These are phyloP conservation scores for Aspergillus vadensis DNA, from an alignment of 2,329 filamentous ascomycete species.

Conservation along the genomic window DNA sequence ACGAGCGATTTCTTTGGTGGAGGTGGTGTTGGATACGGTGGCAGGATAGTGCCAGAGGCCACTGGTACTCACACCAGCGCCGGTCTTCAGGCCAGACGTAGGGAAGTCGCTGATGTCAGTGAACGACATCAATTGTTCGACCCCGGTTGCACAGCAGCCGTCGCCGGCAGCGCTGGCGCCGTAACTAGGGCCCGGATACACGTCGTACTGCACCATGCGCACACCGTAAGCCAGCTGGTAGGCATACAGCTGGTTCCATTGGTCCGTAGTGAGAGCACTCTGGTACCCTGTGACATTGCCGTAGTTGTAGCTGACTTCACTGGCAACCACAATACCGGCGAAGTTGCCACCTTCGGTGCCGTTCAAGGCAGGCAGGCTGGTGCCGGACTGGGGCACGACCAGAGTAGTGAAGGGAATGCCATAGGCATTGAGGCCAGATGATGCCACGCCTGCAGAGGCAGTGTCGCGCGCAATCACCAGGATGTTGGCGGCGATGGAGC, in stretches of 20 bases:
- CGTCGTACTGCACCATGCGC: conserved; percentile 63
- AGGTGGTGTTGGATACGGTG: conserved; percentile 54
- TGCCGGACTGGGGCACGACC: conserved; percentile 56
- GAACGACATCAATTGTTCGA: conserved; percentile 57
- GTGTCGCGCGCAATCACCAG: conserved; percentile 59
- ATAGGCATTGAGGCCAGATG: conserved; percentile 60
- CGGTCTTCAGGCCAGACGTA: conserved; percentile 56
- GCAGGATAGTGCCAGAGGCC: conserved; percentile 64
- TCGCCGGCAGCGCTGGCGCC: conserved; percentile 44
- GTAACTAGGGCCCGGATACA: conserved; percentile 56
- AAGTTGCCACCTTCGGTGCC: conserved; percentile 56
- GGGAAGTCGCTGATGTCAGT: conserved; percentile 57
- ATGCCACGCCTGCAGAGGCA: conserved; percentile 51
- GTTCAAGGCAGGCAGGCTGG: conserved; percentile 56
- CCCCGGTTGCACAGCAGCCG: conserved; percentile 52
- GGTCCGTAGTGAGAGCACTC: conserved; percentile 57
- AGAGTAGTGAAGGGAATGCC: conserved; percentile 61
- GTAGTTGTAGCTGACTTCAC: conserved; percentile 59
- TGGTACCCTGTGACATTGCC: conserved; percentile 44
- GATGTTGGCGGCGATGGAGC: conserved; percentile 47
- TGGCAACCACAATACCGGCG: conserved; percentile 59
- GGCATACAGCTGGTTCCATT: conserved; percentile 59
- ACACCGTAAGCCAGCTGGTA: conserved; percentile 62
- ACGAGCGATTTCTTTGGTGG: conserved; percentile 57
- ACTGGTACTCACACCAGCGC: conserved; percentile 51